Base-by-base conservation (phyloP, 140 eudicot genomes). In the Erigeron philadelphicus region DNA sequence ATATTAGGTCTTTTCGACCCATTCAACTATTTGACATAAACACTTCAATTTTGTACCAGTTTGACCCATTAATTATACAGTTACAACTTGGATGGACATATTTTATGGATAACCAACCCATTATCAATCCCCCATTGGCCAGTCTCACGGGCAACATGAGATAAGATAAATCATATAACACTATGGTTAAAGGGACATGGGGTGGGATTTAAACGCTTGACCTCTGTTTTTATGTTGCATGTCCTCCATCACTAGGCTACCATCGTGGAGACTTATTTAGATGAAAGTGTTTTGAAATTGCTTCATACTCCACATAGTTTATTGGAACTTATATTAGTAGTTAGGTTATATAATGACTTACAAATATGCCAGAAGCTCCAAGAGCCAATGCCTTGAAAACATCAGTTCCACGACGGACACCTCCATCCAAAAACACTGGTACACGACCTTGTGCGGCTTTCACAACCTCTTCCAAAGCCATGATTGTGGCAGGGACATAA, bases 401-500 rank as follows among this genome's bases (percentile, higher is more conserved):
- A 79, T 90, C 97, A 7, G 97, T 90, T 66, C 97, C 97, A 79
- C 97, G 95, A 7, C 97, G 87, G 55, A 90, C 95, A 11, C 97
- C 97, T 53, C 97, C 97, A 69, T 90, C 97, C 63, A 90, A 74
- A 80, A 90, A 90, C 59, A 90, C 97, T 0, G 97, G 97, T 0
- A 87, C 83, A 7, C 95, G 93, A n/a, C 97, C 97, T 81, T 90
- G 97, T 71, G 88, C 95, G 13, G 95, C 97, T 80, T 87, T 90
- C 70, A 90, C 97, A 23, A 90, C 96, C 94, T 93, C 98, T 87
- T 93, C 98, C 65, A 93, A 78, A 75, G 96, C 98, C 81, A 81
- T 81, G 66, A 93, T 89, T 7, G 98, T 93, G 63, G 96, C 84
- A 6, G 88, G 88, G 70, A 80, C 88, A 13, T 81, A 83, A 62